Conservation (phyloP, 2,329 filamentous ascomycete genomes). For the Gliomastix tumulicola region DNA sequence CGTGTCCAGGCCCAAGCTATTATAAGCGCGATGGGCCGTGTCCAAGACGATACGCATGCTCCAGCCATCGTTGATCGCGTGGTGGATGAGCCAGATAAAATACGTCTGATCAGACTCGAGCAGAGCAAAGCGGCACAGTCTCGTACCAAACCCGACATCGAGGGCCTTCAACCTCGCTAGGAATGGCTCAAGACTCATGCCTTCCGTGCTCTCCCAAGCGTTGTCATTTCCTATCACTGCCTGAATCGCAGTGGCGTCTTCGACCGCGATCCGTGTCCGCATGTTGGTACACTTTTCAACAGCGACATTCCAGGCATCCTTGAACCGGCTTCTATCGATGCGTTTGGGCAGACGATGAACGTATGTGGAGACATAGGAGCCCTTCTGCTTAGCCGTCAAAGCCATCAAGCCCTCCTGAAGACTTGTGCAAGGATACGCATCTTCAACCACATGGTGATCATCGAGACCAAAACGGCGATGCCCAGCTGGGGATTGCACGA, state of each 20-base stretch:
- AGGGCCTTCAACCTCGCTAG: no score
- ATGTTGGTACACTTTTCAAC: conserved; percentile 2
- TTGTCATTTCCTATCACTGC: conserved; percentile 6
- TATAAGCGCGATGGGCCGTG: conserved; percentile 1
- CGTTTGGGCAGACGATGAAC: conserved; percentile 9
- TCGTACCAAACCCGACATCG: background rate
- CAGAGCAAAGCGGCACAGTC: background rate
- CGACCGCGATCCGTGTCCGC: conserved; percentile 5
- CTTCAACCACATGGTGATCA: conserved; percentile 11
- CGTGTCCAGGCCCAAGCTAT: conserved; percentile 1
- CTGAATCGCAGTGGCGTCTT: conserved; percentile 5
- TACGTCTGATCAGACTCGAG: conserved; percentile 1
- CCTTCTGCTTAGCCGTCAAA: conserved; percentile 17
- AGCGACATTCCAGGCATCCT: conserved; percentile 5
- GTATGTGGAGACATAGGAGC: conserved; percentile 22
- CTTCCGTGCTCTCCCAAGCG: background rate
- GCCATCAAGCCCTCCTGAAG: conserved; percentile 28
- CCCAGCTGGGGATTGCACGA: no score
- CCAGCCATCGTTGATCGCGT: conserved; percentile 36
- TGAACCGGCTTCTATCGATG: conserved; percentile 8
- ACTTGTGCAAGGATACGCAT: conserved; percentile 26
- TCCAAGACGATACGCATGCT: conserved; percentile 59
- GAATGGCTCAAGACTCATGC: no score
- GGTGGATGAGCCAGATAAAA: conserved; percentile 16
- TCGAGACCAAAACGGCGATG: no score